Evolutionary conservation across 1,284 basidiomycete species (phyloP).

Genomic region (Tausonia pullulans): DNA sequence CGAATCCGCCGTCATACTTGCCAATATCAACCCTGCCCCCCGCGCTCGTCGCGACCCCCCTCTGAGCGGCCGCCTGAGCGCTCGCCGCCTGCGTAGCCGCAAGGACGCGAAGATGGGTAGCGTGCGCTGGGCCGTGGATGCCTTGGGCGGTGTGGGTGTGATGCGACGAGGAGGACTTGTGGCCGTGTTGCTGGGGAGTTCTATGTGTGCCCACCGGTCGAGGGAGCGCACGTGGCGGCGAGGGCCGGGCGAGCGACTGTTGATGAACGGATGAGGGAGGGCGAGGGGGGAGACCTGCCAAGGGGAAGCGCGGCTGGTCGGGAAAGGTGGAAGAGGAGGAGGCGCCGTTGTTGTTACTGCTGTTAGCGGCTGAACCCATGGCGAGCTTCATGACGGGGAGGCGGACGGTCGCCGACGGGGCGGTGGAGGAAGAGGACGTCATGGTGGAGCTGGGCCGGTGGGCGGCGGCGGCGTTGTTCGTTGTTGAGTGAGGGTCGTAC

Average conservation of each 20-base stretch:
- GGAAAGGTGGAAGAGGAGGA: neutral
- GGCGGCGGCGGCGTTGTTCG: no score
- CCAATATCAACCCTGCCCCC: constrained; percentile 52
- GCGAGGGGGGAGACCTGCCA: no score
- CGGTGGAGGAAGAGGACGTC: no score
- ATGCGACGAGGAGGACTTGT: neutral
- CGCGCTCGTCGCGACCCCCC: neutral
- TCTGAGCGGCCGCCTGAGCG: neutral
- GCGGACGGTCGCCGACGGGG: no score
- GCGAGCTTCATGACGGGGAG: no score
- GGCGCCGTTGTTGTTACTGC: neutral
- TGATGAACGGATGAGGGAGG: no score
- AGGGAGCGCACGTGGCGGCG: neutral
- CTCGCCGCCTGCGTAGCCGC: constrained; percentile 15
- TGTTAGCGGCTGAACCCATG: no score
- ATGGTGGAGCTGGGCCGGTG: no score
- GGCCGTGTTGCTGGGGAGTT: neutral
- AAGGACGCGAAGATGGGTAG: constrained; percentile 26
- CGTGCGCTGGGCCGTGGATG: constrained; percentile 32
- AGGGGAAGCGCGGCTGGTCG: no score
- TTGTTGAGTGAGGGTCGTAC: neutral
- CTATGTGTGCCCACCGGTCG: neutral
- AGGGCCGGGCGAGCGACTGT: no score
- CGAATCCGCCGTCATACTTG: constrained; percentile 73
- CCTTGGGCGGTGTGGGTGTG: constrained; percentile 30